phyloP scores from a whole-genome alignment of 208 protist species.

The Histomonas meleagridis region DNA sequence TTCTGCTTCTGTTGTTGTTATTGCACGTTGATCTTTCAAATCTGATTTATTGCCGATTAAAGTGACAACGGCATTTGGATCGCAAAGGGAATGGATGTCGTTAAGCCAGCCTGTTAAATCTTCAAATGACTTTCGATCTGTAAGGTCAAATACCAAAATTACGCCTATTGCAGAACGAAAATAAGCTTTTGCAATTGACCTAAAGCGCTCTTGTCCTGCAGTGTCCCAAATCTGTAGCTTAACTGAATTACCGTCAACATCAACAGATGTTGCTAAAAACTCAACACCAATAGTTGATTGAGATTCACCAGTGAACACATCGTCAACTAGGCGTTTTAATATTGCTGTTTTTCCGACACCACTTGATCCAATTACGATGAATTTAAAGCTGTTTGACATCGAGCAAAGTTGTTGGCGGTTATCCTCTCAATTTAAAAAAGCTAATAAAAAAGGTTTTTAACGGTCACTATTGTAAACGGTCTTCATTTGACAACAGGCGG shows the following conservation, averaged over 20 bases:
- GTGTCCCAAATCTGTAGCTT: constrained; percentile 38
- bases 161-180: background rate
- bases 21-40: background rate
- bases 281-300: constrained; percentile 3
- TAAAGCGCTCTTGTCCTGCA: constrained; percentile 5
- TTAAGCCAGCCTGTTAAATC: background rate
- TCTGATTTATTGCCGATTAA: constrained; percentile 32
- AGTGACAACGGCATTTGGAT: background rate
- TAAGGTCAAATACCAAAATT: constrained; percentile 13
- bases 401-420: no score
- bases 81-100: background rate
- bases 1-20: background rate
- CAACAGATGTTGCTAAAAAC: background rate
- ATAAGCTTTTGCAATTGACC: constrained; percentile 16
- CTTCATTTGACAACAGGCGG: no score
- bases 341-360: constrained; percentile 20
- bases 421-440: no score
- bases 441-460: no score
- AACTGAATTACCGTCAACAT: constrained; percentile 30
- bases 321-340: background rate
- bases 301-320: constrained; percentile 1
- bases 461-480: no score
- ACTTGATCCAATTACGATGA: constrained; percentile 17
- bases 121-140: constrained; percentile 19
- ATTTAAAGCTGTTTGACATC: constrained; percentile 21